Evolutionary conservation across 2,329 filamentous ascomycete species (phyloP).

Genomic region (Fusarium protoensiforme): DNA sequence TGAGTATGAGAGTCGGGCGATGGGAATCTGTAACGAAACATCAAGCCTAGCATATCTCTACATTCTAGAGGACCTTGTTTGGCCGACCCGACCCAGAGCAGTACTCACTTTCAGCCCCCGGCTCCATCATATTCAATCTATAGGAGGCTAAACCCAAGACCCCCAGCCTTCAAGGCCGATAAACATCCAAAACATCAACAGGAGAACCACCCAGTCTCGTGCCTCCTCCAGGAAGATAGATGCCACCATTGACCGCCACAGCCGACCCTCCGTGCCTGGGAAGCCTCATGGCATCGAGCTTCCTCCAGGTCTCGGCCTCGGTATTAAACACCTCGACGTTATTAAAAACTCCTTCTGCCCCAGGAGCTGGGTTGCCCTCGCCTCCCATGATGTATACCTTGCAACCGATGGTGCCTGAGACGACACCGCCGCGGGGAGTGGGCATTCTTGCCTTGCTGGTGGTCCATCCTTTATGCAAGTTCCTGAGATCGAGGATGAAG

Average conservation of each 20-base stretch:
- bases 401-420: slow-evolving; percentile 42
- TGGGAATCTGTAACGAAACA: neutral
- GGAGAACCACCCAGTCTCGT: slow-evolving; percentile 28
- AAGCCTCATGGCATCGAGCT: slow-evolving; percentile 42
- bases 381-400: slow-evolving; percentile 52
- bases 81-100: neutral
- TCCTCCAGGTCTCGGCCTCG: slow-evolving; percentile 41
- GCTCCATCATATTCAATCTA: too few species aligned
- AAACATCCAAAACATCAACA: slow-evolving; percentile 26
- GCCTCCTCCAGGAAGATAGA: slow-evolving; percentile 52
- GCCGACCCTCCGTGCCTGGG: slow-evolving; percentile 50
- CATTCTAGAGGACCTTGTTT: too few species aligned
- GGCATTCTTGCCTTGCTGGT: slow-evolving; percentile 47
- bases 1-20: neutral
- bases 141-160: too few species aligned
- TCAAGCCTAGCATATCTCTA: neutral
- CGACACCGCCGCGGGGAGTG: slow-evolving; percentile 48
- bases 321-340: slow-evolving; percentile 47
- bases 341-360: slow-evolving; percentile 39
- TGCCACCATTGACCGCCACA: slow-evolving; percentile 37
- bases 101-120: neutral
- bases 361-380: slow-evolving; percentile 45
- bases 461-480: slow-evolving; percentile 42
- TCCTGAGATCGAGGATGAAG: slow-evolving; percentile 47
- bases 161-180: slow-evolving; percentile 13